Evolutionary conservation across 306 rosid species (phyloP).

Genomic region (Lupinus albus): DNA sequence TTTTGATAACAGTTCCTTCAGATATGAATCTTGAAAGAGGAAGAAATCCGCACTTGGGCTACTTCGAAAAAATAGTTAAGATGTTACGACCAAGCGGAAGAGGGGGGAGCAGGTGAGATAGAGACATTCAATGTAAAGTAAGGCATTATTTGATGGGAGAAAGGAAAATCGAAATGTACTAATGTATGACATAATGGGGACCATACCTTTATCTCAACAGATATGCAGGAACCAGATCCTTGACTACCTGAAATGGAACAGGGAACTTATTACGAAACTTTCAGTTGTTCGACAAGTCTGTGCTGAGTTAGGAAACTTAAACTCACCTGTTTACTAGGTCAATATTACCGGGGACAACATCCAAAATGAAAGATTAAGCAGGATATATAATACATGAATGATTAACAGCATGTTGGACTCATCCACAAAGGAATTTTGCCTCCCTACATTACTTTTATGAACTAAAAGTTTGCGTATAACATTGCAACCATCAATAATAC

Average conservation of each 20-base stretch:
- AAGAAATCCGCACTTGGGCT: slow-evolving; percentile 97
- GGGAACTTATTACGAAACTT: slow-evolving; percentile 26
- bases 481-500: slow-evolving; percentile 9
- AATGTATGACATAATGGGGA: slow-evolving; percentile 7
- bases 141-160: background rate
- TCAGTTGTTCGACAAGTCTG: slow-evolving; percentile 20
- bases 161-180: slow-evolving; percentile 15
- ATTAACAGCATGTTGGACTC: background rate
- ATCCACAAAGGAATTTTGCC: background rate
- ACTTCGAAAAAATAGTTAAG: slow-evolving; percentile 25
- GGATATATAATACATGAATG: slow-evolving; percentile 5
- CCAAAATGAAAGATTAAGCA: slow-evolving; percentile 15
- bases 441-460: background rate
- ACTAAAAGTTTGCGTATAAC: background rate
- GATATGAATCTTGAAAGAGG: slow-evolving; percentile 74
- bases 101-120: background rate
- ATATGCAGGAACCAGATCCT: slow-evolving; percentile 61
- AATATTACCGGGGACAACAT: background rate
- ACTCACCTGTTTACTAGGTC: slow-evolving; percentile 1
- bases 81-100: slow-evolving; percentile 29
- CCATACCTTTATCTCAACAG: slow-evolving; percentile 89
- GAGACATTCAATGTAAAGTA: slow-evolving; percentile 17
- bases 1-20: slow-evolving; percentile 68
- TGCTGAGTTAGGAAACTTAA: background rate
- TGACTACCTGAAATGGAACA: slow-evolving; percentile 58